phyloP scores from a whole-genome alignment of 306 rosid genomes.

The Gastrolobium bilobum region DNA sequence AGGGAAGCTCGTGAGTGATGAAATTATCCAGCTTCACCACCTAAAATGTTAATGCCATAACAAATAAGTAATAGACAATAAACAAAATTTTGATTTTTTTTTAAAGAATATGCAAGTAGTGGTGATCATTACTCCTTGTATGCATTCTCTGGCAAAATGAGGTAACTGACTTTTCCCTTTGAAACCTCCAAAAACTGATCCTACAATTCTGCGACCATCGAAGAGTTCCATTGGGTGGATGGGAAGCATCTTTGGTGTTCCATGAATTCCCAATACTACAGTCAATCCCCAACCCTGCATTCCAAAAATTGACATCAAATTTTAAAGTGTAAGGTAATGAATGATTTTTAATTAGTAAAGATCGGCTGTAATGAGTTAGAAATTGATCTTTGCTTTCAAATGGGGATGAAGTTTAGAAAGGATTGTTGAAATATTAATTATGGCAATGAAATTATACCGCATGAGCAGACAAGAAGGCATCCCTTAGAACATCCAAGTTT shows the following conservation, averaged over 20 bases:
- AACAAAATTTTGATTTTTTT: background rate
- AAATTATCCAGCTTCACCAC: conserved; percentile 75
- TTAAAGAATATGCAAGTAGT: background rate
- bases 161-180: conserved; percentile 83
- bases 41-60: conserved; percentile 49
- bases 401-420: background rate
- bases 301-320: conserved; percentile 16
- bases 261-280: conserved; percentile 76
- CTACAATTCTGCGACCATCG: conserved; percentile 64
- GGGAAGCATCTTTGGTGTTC: conserved; percentile 70
- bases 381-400: conserved; percentile 16
- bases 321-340: background rate
- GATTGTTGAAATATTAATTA: background rate
- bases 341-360: conserved; percentile 6
- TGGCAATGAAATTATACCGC: conserved; percentile 51
- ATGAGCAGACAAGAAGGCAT: conserved; percentile 71
- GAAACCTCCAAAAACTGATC: conserved; percentile 82
- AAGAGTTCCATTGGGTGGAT: conserved; percentile 91
- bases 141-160: conserved; percentile 72
- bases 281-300: conserved; percentile 86
- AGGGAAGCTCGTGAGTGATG: conserved; percentile 86
- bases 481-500: conserved; percentile 62
- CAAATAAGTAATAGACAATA: conserved; percentile 5
- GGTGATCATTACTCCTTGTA: conserved; percentile 60
- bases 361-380: background rate